Conservation (phyloP, 2,329 filamentous ascomycete genomes). For the Capronia epimyces region DNA sequence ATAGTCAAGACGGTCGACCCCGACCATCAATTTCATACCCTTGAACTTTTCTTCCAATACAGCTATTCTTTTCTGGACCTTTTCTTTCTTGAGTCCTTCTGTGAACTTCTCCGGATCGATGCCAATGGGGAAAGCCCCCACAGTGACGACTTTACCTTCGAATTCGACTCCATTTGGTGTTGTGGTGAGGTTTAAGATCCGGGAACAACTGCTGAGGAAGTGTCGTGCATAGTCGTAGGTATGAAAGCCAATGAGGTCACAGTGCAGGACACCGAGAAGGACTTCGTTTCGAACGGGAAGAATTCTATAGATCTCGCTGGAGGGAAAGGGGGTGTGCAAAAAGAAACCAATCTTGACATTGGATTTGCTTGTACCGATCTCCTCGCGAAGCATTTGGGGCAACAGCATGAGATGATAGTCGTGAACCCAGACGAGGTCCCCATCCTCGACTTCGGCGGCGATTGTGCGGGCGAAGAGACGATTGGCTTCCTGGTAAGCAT, state of each 20-base stretch:
- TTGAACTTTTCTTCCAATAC: slow-evolving; percentile 85
- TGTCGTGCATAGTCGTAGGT: slow-evolving; percentile 99
- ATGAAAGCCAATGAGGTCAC: slow-evolving; percentile 94
- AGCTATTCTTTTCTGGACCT: slow-evolving; percentile 81
- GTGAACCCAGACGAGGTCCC: slow-evolving; percentile 95
- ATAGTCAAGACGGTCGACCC: slow-evolving; percentile 93
- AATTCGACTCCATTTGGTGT: slow-evolving; percentile 92
- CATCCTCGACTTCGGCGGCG: slow-evolving; percentile 80
- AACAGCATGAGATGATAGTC: slow-evolving; percentile 98
- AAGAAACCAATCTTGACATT: slow-evolving; percentile 99
- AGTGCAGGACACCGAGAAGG: slow-evolving; percentile 79
- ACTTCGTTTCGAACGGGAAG: slow-evolving; percentile 87
- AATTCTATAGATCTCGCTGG: slow-evolving; percentile 93
- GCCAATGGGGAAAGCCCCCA: slow-evolving; percentile 94
- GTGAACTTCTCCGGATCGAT: slow-evolving; percentile 97
- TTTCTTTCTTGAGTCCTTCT: slow-evolving; percentile 76
- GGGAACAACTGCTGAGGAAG: slow-evolving; percentile 93
- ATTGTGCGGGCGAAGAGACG: slow-evolving; percentile 84
- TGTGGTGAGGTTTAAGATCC: slow-evolving; percentile 67
- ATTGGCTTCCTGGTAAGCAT: slow-evolving; percentile 89
- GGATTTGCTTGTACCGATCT: slow-evolving; percentile 72
- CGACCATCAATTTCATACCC: slow-evolving; percentile 92
- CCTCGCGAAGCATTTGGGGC: slow-evolving; percentile 88
- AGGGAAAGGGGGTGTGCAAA: slow-evolving; percentile 93
- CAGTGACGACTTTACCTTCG: slow-evolving; percentile 78